A percentile compares a stretch with the other conserved stretches of the same genome.
These are phyloP conservation scores for Westerdykella aurantiaca DNA, from an alignment of 2,329 filamentous ascomycete species.

Conservation along the genomic window DNA sequence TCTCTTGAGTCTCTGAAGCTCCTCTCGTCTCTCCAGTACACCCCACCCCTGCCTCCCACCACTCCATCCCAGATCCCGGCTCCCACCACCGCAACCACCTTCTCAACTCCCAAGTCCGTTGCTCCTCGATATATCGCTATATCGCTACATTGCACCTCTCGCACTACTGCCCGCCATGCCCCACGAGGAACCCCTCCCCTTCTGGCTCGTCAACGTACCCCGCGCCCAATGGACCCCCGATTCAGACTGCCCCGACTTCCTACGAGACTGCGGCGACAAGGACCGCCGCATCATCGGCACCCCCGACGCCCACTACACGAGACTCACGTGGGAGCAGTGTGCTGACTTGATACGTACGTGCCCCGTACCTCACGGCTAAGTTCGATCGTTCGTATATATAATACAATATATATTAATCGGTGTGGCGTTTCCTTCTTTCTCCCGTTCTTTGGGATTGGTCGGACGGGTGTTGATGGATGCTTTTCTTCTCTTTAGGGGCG, in stretches of 20 bases:
- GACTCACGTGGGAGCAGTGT: slow-evolving; percentile 65
- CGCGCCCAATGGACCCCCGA: slow-evolving; percentile 50
- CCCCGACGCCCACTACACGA: slow-evolving; percentile 59
- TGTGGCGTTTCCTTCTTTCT: neutral
- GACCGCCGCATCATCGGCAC: slow-evolving; percentile 65
- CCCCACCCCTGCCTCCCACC: neutral
- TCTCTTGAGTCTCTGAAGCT: neutral
- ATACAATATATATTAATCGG: neutral
- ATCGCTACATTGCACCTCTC: neutral
- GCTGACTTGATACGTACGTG: slow-evolving; percentile 47
- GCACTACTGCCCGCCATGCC: slow-evolving; percentile 11
- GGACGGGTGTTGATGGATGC: neutral
- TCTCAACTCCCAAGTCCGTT: too few species aligned
- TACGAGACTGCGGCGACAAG: slow-evolving; percentile 59
- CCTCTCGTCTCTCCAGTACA: neutral
- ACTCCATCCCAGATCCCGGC: neutral
- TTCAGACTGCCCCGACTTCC: slow-evolving; percentile 70
- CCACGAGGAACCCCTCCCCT: slow-evolving; percentile 47
- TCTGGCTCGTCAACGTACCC: slow-evolving; percentile 80
- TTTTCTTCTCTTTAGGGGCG: slow-evolving; percentile 32
- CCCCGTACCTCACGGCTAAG: neutral
- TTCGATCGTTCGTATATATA: neutral
- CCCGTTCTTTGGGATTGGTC: neutral
- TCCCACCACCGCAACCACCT: too few species aligned
- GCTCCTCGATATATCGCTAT: too few species aligned